Percentiles rank a stretch among this genome's conserved stretches.
phyloP scores from a whole-genome alignment of 331 rosid species.

The Spiraea crenata region DNA sequence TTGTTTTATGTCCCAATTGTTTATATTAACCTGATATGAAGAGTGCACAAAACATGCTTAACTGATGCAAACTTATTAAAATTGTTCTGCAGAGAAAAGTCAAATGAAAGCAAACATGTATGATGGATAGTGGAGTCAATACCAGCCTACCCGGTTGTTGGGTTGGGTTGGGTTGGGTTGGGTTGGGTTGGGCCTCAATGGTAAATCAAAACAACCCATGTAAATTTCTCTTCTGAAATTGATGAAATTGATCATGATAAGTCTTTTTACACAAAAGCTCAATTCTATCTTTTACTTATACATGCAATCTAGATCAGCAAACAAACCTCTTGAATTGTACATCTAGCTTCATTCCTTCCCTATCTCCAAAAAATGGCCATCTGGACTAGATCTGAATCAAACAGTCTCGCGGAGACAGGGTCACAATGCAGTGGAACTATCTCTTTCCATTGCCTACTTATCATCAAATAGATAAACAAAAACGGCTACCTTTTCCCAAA shows the following conservation, averaged over 20 bases:
- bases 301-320: conserved; percentile 33
- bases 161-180: no score
- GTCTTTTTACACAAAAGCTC: conserved; percentile 34
- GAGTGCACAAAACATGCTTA: conserved; percentile 1
- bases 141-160: no score
- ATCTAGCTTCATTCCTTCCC: conserved; percentile 22
- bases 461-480: conserved; percentile 20
- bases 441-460: conserved; percentile 33
- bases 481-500: conserved; percentile 54
- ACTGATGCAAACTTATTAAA: not conserved
- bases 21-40: no score
- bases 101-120: not conserved
- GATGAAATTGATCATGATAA: conserved; percentile 22
- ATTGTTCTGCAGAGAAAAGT: not conserved
- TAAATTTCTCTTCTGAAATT: conserved; percentile 16
- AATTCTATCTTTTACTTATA: conserved; percentile 24
- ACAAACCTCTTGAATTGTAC: conserved; percentile 22
- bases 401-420: conserved; percentile 19
- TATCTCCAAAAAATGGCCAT: conserved; percentile 24
- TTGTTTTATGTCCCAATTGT: not conserved
- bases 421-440: conserved; percentile 28
- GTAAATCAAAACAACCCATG: conserved; percentile 26
- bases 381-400: conserved; percentile 28
- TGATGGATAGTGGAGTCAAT: no score
- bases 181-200: not conserved